phyloP scores from a whole-genome alignment of 257 asterid species.

The Gynochthodes officinalis region DNA sequence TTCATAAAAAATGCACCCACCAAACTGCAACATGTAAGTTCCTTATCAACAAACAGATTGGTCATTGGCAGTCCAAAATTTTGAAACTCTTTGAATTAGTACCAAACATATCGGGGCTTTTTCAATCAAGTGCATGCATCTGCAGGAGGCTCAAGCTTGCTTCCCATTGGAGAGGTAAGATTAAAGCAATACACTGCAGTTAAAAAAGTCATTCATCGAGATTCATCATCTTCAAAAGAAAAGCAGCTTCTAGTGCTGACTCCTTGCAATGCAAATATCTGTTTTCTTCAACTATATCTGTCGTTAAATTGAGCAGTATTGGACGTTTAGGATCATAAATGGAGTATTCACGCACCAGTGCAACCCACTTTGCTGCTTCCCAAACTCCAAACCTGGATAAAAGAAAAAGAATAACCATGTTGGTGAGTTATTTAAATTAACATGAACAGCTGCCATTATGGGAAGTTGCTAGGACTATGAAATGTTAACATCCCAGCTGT shows the following conservation, averaged over 20 bases:
- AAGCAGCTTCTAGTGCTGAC: conserved; percentile 78
- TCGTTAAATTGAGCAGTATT: conserved; percentile 66
- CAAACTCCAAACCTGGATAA: conserved; percentile 86
- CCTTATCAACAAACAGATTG: too few species aligned
- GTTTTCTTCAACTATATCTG: conserved; percentile 80
- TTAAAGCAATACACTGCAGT: background rate
- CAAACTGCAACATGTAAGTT: background rate
- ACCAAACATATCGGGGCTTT: too few species aligned
- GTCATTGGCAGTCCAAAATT: background rate
- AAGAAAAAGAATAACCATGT: background rate
- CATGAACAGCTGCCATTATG: background rate
- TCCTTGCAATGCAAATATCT: conserved; percentile 81
- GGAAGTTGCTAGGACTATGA: background rate
- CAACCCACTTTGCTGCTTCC: conserved; percentile 96
- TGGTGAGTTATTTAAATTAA: background rate
- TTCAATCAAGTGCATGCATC: background rate
- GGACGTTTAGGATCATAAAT: conserved; percentile 73
- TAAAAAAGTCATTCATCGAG: conserved; percentile 6
- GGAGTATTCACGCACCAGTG: conserved; percentile 73
- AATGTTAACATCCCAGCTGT: background rate
- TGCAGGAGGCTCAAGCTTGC: background rate
- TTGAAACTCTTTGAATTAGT: too few species aligned
- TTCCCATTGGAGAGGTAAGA: background rate
- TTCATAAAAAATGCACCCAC: background rate
- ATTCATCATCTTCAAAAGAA: conserved; percentile 66